Evolutionary conservation across 352 stramenopile genomes (phyloP).

Genomic region (Pythium brachiatum): DNA sequence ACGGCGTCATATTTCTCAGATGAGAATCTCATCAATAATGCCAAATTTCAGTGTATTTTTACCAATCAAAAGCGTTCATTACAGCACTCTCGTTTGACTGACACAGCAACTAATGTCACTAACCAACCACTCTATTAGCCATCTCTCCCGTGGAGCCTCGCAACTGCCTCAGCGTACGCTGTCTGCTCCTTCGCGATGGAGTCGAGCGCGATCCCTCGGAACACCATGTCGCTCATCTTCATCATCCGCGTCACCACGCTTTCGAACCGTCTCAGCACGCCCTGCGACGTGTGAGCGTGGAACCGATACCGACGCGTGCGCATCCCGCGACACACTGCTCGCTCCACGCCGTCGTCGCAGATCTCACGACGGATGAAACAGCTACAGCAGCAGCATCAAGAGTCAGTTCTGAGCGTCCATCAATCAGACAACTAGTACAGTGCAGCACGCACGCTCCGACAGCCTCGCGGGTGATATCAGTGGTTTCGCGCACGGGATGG

Average conservation of each 20-base stretch:
- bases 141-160: no score
- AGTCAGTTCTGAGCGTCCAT: no score
- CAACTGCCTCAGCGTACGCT: neutral
- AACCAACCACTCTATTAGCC: no score
- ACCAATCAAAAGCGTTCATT: no score
- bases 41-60: no score
- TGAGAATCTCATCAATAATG: no score
- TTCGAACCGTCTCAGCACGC: neutral
- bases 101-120: no score
- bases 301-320: conserved; percentile 4
- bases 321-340: conserved; percentile 8
- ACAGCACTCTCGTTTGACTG: no score
- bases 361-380: conserved; percentile 36
- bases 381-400: no score
- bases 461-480: conserved; percentile 21
- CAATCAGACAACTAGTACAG: no score
- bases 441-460: conserved; percentile 9
- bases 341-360: conserved; percentile 45
- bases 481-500: conserved; percentile 17
- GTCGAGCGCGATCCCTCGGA: neutral
- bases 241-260: neutral
- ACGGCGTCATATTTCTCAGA: no score
- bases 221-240: conserved; percentile 1
- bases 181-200: neutral
- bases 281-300: neutral